Percentiles rank a stretch among this genome's conserved stretches.
phyloP scores from a whole-genome alignment of 768 basidiomycete species.

The Trametes cingulata region DNA sequence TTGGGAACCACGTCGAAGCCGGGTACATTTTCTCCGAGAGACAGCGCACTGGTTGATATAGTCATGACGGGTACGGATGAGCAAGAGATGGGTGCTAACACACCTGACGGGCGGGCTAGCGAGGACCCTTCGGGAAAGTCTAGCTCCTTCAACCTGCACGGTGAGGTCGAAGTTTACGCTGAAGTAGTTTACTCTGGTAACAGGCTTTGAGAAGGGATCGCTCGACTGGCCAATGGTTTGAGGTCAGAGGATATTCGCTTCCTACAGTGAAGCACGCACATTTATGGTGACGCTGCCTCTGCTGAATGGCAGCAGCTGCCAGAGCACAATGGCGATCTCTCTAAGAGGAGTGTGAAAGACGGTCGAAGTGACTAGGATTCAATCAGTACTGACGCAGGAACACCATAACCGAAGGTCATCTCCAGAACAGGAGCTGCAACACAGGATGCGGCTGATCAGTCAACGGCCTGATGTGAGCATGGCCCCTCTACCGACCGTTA shows the following conservation, averaged over 20 bases:
- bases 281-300: conserved; percentile 50
- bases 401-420: conserved; percentile 47
- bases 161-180: conserved; percentile 47
- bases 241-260: neutral
- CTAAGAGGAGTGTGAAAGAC: conserved; percentile 23
- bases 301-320: conserved; percentile 58
- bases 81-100: conserved; percentile 6
- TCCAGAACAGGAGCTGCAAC: conserved; percentile 46
- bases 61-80: neutral
- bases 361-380: neutral
- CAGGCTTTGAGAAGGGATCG: conserved; percentile 49
- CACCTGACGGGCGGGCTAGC: conserved; percentile 45
- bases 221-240: conserved; percentile 35
- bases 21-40: conserved; percentile 43
- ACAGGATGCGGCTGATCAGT: neutral
- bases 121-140: conserved; percentile 45
- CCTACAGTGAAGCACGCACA: conserved; percentile 13
- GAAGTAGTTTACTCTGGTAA: conserved; percentile 53
- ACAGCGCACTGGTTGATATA: neutral
- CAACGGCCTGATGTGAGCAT: neutral
- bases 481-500: conserved; percentile 33
- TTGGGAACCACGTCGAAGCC: conserved; percentile 45
- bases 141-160: conserved; percentile 49
- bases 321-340: conserved; percentile 48
- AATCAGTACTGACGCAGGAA: conserved; percentile 39